A percentile compares a stretch with the other conserved stretches of the same genome.
Conservation (phyloP, 495 filamentous ascomycete species). For the Aspergillus baeticus region DNA sequence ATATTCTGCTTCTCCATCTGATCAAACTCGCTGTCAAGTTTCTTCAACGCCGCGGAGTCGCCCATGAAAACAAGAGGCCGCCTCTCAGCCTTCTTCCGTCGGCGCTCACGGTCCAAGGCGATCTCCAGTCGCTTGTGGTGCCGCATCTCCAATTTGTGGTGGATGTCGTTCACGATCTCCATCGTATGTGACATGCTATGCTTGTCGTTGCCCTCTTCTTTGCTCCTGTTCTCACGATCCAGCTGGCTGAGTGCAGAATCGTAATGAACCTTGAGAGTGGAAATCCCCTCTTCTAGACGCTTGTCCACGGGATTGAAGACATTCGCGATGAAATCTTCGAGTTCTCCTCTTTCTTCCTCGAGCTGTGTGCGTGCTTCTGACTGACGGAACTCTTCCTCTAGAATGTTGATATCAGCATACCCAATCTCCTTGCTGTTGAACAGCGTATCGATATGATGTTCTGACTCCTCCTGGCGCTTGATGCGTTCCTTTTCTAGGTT, state of each 20-base stretch:
- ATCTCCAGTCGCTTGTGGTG: constrained; percentile 53
- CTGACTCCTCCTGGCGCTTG: constrained; percentile 53
- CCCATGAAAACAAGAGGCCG: constrained; percentile 52
- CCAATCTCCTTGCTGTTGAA: constrained; percentile 61
- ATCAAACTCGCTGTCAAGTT: constrained; percentile 53
- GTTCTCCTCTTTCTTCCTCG: constrained; percentile 55
- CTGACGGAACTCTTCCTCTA: constrained; percentile 61
- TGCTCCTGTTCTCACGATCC: constrained; percentile 41
- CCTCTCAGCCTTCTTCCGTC: constrained; percentile 51
- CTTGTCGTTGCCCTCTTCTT: constrained; percentile 30
- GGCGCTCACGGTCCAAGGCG: constrained; percentile 50
- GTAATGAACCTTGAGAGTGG: constrained; percentile 50
- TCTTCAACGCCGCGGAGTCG: constrained; percentile 45
- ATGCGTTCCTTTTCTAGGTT: constrained; percentile 48
- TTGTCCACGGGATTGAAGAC: constrained; percentile 55
- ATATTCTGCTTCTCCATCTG: constrained; percentile 52
- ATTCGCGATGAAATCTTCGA: constrained; percentile 47
- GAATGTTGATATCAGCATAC: constrained; percentile 58
- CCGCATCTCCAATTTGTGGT: constrained; percentile 47
- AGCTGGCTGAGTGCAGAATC: constrained; percentile 43
- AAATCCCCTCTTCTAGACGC: constrained; percentile 52
- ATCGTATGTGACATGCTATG: constrained; percentile 43
- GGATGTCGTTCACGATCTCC: constrained; percentile 46
- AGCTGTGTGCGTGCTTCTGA: constrained; percentile 52
- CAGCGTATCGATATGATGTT: constrained; percentile 51